Evolutionary conservation across 176 grass and related monocot genomes (phyloP).

Genomic region (bread wheat (Triticum aestivum)): IWGSC_CS_RefSeq_v2.1 NC_057803.1:743474242-743474741

Average conservation of each 20-base stretch:
- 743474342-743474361: no score
- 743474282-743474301: not conserved
- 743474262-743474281: not conserved
- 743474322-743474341: no score
- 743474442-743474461: not conserved
- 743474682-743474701: no score
- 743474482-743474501: not conserved
- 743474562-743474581: no score
- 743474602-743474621: not conserved
- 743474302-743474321: not conserved
- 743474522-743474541: not conserved
- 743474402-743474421: not conserved
- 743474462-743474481: not conserved
- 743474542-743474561: no score
- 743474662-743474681: no score
- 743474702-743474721: no score
- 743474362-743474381: no score
- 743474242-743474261: not conserved
- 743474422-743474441: constrained; percentile 19
- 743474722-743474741: no score
- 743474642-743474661: no score
- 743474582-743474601: no score
- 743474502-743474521: not conserved
- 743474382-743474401: no score
- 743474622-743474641: not conserved